phyloP scores from a whole-genome alignment of 2,329 filamentous ascomycete genomes.

The Diaporthe vaccinii region DNA sequence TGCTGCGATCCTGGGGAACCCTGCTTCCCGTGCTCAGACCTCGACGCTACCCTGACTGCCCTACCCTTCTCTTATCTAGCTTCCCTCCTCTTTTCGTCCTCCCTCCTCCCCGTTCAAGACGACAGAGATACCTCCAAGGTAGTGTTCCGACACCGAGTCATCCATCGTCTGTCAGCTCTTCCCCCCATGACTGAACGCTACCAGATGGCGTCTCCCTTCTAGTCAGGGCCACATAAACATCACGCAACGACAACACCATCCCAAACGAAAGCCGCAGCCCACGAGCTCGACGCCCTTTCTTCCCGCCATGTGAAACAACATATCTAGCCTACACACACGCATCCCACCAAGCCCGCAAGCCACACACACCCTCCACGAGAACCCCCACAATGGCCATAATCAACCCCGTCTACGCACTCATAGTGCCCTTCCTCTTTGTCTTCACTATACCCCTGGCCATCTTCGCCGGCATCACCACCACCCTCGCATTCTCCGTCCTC shows the following conservation, averaged over 20 bases:
- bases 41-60: slow-evolving; percentile 9
- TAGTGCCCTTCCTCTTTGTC: slow-evolving; percentile 73
- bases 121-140: not conserved
- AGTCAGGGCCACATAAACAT: slow-evolving; percentile 19
- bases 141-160: not conserved
- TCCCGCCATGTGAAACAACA: slow-evolving; percentile 47
- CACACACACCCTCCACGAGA: not conserved
- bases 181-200: not conserved
- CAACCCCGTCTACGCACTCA: slow-evolving; percentile 67
- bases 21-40: slow-evolving; percentile 31
- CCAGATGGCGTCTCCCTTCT: slow-evolving; percentile 3
- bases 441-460: slow-evolving; percentile 74
- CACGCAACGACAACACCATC: not conserved
- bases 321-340: not conserved
- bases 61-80: slow-evolving; percentile 30
- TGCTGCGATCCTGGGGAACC: slow-evolving; percentile 16
- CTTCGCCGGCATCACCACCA: slow-evolving; percentile 74
- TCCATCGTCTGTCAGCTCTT: slow-evolving; percentile 3
- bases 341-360: slow-evolving; percentile 54
- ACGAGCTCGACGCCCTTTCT: slow-evolving; percentile 2
- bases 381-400: slow-evolving; percentile 61
- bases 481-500: slow-evolving; percentile 72
- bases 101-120: not conserved
- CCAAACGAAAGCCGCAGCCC: not conserved
- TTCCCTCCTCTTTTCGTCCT: slow-evolving; percentile 6